Base-by-base conservation (phyloP, 768 basidiomycete genomes). In the Tulasnella sp. region DNA sequence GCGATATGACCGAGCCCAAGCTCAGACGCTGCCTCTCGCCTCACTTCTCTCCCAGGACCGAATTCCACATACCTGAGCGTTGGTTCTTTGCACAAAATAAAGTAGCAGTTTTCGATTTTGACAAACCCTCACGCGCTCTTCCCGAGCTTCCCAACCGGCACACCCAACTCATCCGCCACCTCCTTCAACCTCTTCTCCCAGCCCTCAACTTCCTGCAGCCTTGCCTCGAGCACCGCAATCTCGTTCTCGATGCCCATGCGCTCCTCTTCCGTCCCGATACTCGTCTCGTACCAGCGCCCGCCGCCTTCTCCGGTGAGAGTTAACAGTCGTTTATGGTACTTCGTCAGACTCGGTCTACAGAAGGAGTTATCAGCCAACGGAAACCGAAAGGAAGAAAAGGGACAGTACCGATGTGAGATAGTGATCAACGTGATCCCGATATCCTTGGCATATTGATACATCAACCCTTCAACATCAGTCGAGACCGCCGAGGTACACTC, bases 401-500 rank as follows among this genome's bases (percentile, higher is more conserved):
- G 15, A 21, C 67, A 77, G 1, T 62, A 86, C 85, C 85, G 82
- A 51, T 90, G 73, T 14, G 92, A 92, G 49, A 97, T 89, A 3
- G 92, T 97, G 57, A 98, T 84, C 45, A 98, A 76, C 0, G 93
- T 93, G 65, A 96, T 91, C 1, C 84, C 90, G 11, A 88, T 73
- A 31, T 81, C 76, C 69, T 96, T 96, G 27, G 86, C 84, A 61
- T 88, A 82, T 67, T 93, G 86, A 71, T 97, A 98, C 88, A 98
- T 92, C 62, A 80, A 74, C 0, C 92, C 92, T 67, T 98, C 93
- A 19, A 97, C 92, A 66, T 98, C 94, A 61, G 86, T 88, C 11
- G 90, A 93, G 8, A 98, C 90, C 0, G 93, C 94, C 55, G 86
- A 89, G 5, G 93, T 97, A 68, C 91, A 96, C 66, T 98, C 92